Evolutionary conservation across 2,329 filamentous ascomycete genomes (phyloP), one percentile per base, ranked within the genome.

Genomic region (Metarhizium anisopliae): DNA sequence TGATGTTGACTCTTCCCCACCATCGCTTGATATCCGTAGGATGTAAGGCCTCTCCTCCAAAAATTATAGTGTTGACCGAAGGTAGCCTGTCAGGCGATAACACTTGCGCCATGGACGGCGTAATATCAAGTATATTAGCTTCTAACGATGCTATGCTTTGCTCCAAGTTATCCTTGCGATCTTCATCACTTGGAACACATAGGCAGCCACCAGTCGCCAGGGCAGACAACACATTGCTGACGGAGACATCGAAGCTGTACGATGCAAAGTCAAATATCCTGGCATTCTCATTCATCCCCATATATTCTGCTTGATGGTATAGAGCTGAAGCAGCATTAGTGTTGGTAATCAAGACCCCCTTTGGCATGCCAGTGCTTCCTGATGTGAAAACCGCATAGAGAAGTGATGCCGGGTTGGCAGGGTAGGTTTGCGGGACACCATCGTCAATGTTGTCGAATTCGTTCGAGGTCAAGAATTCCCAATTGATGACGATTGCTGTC

Each of bases 361-460:
- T 63, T 0, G 61, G 61, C 8, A 45, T 57, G 6, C 60, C 61
- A 5, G 61, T 62, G 54, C 60, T 62, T 10, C 60, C 61, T 7
- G 61, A 63, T 10, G 61, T 63, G 52, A 58, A 60, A 18, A 59
- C 45, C 18, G 56, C 43, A 42, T 18, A 51, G 30, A 40, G 38
- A 40, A 40, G 38, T 0, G 38, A 40, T 11, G 38, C 8, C 14
- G 38, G 14, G 11, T 11, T 40, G 11, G 38, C 38, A 14, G 38
- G 2, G 5, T 18, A 47, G 25, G 29, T 40, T 30, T 10, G 29
- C 38, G 4, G 40, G 29, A 13, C 35, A 25, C 29, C 29, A 16
- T 35, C 43, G 2, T 5, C 45, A n/a, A 14, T 5, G 3, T 5
- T 30, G 0, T 2, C 16, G 8, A 16, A 3, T 14, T 25, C 45